Percentiles rank a stretch among this genome's conserved stretches.
These are phyloP conservation scores for Copromyces sp. DNA, from an alignment of 495 filamentous ascomycete species.

Conservation along the genomic window DNA sequence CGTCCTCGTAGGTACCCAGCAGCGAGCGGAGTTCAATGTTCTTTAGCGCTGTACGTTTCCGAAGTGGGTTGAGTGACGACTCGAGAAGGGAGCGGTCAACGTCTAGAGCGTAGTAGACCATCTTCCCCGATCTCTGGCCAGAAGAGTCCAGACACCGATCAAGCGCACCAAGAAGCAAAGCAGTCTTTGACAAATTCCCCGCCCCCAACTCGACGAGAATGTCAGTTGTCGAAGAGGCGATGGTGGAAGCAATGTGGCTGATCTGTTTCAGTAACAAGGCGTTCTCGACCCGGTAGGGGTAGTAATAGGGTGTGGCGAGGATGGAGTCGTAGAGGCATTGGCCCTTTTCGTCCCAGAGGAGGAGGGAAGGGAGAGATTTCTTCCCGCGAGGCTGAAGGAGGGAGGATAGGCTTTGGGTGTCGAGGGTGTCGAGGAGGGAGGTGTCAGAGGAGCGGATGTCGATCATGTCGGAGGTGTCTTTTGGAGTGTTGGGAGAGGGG, in stretches of 20 bases:
- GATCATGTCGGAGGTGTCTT: background rate
- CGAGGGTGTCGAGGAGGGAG: slow-evolving; percentile 4
- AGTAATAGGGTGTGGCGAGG: slow-evolving; percentile 1
- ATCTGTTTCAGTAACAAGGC: background rate
- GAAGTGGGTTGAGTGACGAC: background rate
- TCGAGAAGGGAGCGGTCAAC: slow-evolving; percentile 5
- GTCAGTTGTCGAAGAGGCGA: slow-evolving; percentile 4
- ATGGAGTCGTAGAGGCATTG: slow-evolving; percentile 9
- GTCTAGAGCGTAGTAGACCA: slow-evolving; percentile 11
- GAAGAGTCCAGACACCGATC: background rate
- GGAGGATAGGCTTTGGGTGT: slow-evolving; percentile 1
- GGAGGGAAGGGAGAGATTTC: slow-evolving; percentile 4
- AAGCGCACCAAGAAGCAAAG: background rate
- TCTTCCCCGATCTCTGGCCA: background rate
- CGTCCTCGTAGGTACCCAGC: slow-evolving; percentile 9
- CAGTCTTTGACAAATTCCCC: slow-evolving; percentile 8
- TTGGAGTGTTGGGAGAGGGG: background rate
- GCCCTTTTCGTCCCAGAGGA: slow-evolving; percentile 12
- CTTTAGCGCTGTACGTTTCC: background rate
- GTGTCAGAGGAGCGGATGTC: slow-evolving; percentile 6
- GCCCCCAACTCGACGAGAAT: slow-evolving; percentile 10
- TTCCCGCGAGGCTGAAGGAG: background rate
- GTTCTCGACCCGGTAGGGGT: slow-evolving; percentile 10
- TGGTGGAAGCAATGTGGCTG: background rate
- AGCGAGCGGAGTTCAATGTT: slow-evolving; percentile 4